A percentile compares a stretch with the other conserved stretches of the same genome.
Conservation (phyloP, 2,329 filamentous ascomycete genomes). For the Sphaerulina musiva region DNA sequence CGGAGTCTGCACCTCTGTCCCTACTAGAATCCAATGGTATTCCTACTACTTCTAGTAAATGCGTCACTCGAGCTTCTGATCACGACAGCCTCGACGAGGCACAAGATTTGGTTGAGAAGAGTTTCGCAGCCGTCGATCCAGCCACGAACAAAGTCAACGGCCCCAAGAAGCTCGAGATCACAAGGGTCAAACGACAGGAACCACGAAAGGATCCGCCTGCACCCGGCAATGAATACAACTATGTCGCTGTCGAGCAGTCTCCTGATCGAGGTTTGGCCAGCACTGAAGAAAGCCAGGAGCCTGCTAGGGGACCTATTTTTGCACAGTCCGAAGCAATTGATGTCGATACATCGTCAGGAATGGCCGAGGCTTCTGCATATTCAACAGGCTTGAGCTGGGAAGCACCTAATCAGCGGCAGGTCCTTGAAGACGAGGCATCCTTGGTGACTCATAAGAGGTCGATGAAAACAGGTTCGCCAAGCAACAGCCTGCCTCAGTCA, state of each 20-base stretch:
- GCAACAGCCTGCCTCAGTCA: constrained; percentile 11
- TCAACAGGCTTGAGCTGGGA: not conserved
- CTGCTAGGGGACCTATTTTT: not conserved
- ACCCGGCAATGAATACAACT: not conserved
- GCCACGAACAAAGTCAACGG: not conserved
- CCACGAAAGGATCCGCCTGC: not conserved
- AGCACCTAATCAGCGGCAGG: not conserved
- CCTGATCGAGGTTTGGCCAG: not conserved
- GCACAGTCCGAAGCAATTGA: not conserved
- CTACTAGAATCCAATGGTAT: not conserved
- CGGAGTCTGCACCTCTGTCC: not conserved
- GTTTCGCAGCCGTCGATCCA: not conserved
- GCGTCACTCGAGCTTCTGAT: not conserved
- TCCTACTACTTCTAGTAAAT: not conserved
- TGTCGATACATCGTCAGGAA: not conserved
- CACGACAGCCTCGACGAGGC: not conserved
- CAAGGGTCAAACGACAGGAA: not conserved
- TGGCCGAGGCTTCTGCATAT: not conserved
- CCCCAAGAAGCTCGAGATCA: constrained; percentile 2
- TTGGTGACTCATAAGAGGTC: not conserved
- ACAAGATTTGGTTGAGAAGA: constrained; percentile 2
- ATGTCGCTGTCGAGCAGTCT: not conserved
- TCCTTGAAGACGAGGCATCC: not conserved
- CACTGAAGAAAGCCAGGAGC: not conserved
- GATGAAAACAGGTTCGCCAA: constrained; percentile 4